Base-by-base conservation (phyloP, 371 early-diverging fungal species). In the Rhizomucor miehei region DNA sequence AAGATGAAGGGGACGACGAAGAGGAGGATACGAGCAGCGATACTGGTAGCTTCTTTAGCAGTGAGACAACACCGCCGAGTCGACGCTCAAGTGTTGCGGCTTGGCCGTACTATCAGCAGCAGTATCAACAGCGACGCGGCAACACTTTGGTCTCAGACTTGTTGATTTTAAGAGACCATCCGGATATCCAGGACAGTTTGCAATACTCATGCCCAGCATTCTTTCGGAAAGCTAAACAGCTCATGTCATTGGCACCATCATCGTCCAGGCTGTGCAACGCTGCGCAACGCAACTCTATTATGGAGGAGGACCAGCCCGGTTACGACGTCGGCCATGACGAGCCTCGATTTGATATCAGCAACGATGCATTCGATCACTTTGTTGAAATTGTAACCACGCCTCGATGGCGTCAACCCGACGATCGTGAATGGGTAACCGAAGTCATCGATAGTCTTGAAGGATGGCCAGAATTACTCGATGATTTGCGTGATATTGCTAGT, bases 381-480 rank as follows among this genome's bases (percentile, higher is more conserved):
- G 35, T 47, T 20, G 45, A 48, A 6, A 52, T 62, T 3, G 56
- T 72, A 12, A 63, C 64, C 35, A 52, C 63, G 6, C 67, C 76
- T 6, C 57, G 75, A 44, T 57, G 63, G 20, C 62, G 72, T 20
- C 76, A 72, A n/a, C 73, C 76, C 0, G 71, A 76, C 51, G 76
- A 76, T 55, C 49, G 58, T 19, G 60, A 49, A 23, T 76, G 76
- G 76, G 21, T 66, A 9, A 59, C 66, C 20, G 51, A 53, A 34
- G 54, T 76, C 0, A 50, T 60, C 34, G 73, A 67, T 13, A 48
- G 57, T 13, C 57, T 72, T 13, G 64, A 67, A 21, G 73, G 67
- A 2, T 76, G 71, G 66, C 76, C 73, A 1, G 69, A 73, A 38
- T 48, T 76, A 10, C 36, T 73, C 34, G 73, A 76, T 41, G 56